Evolutionary conservation across 2,329 filamentous ascomycete genomes (phyloP).

Genomic region (Alternaria hordeiaustralica): DNA sequence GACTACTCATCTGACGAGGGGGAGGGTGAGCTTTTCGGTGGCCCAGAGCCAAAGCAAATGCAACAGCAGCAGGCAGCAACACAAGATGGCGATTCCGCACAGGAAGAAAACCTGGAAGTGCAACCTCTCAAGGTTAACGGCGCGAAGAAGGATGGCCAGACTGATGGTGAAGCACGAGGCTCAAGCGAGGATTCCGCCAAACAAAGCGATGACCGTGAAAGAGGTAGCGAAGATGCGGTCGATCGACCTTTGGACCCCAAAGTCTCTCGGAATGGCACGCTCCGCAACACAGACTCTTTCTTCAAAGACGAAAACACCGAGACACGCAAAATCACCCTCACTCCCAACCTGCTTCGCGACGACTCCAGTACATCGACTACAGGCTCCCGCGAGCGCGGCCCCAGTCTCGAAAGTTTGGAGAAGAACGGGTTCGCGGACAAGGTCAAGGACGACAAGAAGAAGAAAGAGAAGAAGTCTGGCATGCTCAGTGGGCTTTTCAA

Average conservation of each 20-base stretch:
- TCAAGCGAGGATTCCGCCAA: conserved; percentile 48
- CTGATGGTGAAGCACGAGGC: conserved; percentile 33
- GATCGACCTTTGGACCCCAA: conserved; percentile 53
- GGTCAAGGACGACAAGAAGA: conserved; percentile 74
- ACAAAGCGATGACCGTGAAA: conserved; percentile 54
- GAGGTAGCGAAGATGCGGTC: conserved; percentile 72
- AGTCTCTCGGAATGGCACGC: conserved; percentile 78
- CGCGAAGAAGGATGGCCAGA: conserved; percentile 37
- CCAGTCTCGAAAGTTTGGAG: conserved; percentile 78
- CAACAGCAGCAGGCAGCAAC: conserved; percentile 29
- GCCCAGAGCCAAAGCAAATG: conserved; percentile 40
- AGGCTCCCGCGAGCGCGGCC: conserved; percentile 56
- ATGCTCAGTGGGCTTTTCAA: conserved; percentile 76
- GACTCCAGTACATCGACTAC: conserved; percentile 61
- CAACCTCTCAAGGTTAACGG: conserved; percentile 48
- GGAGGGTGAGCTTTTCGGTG: conserved; percentile 50
- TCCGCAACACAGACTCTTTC: conserved; percentile 93
- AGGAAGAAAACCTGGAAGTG: conserved; percentile 43
- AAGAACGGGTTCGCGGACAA: conserved; percentile 70
- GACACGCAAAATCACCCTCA: conserved; percentile 96
- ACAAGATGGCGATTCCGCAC: conserved; percentile 52
- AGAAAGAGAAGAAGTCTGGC: conserved; percentile 72
- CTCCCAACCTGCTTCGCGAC: conserved; percentile 88
- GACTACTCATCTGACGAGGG: conserved; percentile 87
- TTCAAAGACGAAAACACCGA: conserved; percentile 96